Percentiles rank a stretch among this genome's conserved stretches.
Evolutionary conservation across 371 early-diverging fungal genomes (phyloP).

Genomic region (Saksenaea vasiformis): DNA sequence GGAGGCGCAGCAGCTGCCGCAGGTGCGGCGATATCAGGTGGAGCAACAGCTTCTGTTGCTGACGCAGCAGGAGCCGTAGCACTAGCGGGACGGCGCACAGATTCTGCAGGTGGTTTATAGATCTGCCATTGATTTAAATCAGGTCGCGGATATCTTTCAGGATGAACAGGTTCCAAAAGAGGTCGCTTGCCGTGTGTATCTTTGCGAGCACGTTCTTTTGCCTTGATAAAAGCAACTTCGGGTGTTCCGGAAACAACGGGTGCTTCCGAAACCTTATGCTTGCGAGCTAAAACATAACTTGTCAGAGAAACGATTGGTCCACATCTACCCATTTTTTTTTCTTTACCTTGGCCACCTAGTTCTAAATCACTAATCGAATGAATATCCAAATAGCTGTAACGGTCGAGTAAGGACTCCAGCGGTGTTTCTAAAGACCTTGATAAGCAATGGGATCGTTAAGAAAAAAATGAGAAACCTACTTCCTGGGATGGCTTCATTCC

Average conservation of each 20-base stretch:
- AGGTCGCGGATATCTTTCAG: constrained; percentile 76
- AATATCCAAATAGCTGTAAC: constrained; percentile 71
- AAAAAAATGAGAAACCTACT: constrained; percentile 24
- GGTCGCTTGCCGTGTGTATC: constrained; percentile 35
- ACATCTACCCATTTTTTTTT: too few species aligned
- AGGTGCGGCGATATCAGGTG: constrained; percentile 8
- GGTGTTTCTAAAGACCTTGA: constrained; percentile 26
- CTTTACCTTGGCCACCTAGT: constrained; percentile 52
- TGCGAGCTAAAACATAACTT: constrained; percentile 12
- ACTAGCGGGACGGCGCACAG: constrained; percentile 26
- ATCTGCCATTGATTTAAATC: constrained; percentile 76
- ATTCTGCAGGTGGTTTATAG: constrained; percentile 61
- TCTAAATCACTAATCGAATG: constrained; percentile 57
- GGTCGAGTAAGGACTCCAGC: constrained; percentile 58
- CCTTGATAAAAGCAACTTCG: constrained; percentile 7
- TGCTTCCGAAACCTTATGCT: constrained; percentile 13
- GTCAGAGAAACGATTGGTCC: background rate
- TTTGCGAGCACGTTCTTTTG: constrained; percentile 29
- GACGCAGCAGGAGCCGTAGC: constrained; percentile 8
- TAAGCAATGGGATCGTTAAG: background rate
- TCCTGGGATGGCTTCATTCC: constrained; percentile 69
- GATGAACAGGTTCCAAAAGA: constrained; percentile 69
- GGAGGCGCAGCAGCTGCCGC: constrained; percentile 4
- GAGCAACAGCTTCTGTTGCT: background rate
- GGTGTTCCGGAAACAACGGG: constrained; percentile 4